phyloP scores from a whole-genome alignment of 2,329 filamentous ascomycete species.

The Fusarium sp. region DNA sequence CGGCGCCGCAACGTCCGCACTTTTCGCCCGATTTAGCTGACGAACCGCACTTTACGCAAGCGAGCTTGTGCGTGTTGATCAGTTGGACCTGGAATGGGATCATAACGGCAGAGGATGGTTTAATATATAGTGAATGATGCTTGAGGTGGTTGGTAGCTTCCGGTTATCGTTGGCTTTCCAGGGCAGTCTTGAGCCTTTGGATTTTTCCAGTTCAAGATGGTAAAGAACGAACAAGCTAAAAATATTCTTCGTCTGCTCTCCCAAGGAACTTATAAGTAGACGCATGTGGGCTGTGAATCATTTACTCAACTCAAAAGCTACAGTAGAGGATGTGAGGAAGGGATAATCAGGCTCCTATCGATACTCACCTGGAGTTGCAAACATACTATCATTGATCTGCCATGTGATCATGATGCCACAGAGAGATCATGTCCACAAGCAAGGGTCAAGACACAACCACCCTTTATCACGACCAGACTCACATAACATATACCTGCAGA shows the following conservation, averaged over 20 bases:
- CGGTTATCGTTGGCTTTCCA: background rate
- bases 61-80: background rate
- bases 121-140: background rate
- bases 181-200: background rate
- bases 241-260: background rate
- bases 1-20: background rate
- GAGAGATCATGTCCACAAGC: background rate
- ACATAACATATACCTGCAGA: background rate
- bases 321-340: background rate
- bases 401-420: background rate
- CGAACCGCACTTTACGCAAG: background rate
- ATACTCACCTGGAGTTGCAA: background rate
- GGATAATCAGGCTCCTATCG: background rate
- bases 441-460: background rate
- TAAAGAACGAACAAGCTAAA: no score
- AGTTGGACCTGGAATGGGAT: background rate
- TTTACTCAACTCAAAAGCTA: background rate
- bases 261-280: background rate
- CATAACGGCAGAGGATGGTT: background rate
- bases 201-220: background rate
- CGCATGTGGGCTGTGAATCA: background rate
- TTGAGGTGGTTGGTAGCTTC: background rate
- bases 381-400: background rate
- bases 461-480: background rate
- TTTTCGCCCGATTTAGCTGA: background rate